Evolutionary conservation across 345 rosid genomes (phyloP).

Genomic region (Boechera stricta): DNA sequence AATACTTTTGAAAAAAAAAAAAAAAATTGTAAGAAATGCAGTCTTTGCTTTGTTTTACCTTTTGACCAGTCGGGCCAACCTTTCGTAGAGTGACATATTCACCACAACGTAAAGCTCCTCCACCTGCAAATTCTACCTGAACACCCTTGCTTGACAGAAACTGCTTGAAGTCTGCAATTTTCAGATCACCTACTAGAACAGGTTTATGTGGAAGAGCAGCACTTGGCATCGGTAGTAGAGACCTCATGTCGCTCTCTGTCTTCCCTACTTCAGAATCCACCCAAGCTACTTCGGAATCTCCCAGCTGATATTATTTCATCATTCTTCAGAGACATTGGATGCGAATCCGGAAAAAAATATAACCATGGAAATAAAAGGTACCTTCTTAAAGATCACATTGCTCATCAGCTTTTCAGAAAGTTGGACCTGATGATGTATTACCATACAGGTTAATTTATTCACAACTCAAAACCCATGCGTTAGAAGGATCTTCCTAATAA

Average conservation of each 20-base stretch:
- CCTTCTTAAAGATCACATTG: slow-evolving; percentile 94
- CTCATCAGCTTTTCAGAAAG: slow-evolving; percentile 97
- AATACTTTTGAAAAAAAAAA: background rate
- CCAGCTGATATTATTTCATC: slow-evolving; percentile 58
- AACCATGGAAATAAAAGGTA: slow-evolving; percentile 32
- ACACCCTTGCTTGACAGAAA: slow-evolving; percentile 91
- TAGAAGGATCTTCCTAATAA: background rate
- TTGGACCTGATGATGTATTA: slow-evolving; percentile 69
- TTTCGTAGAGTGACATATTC: slow-evolving; percentile 89
- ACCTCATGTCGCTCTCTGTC: slow-evolving; percentile 70
- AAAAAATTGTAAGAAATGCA: slow-evolving; percentile 3
- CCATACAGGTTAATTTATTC: slow-evolving; percentile 27
- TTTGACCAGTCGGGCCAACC: slow-evolving; percentile 75
- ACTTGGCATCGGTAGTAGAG: slow-evolving; percentile 67
- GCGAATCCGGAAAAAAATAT: background rate
- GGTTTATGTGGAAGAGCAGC: slow-evolving; percentile 77
- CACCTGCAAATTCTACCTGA: slow-evolving; percentile 95
- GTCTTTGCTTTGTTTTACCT: slow-evolving; percentile 51
- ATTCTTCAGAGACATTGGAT: background rate
- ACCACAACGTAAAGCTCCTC: slow-evolving; percentile 92
- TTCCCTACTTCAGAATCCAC: slow-evolving; percentile 87
- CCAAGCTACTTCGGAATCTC: slow-evolving; percentile 96
- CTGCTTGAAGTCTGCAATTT: slow-evolving; percentile 92
- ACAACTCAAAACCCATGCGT: background rate
- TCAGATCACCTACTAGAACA: slow-evolving; percentile 89